Percentiles rank a stretch among this genome's conserved stretches.
Evolutionary conservation across 805 yeast species (phyloP).

Genomic region (Wickerhamomyces sydowiorum): DNA sequence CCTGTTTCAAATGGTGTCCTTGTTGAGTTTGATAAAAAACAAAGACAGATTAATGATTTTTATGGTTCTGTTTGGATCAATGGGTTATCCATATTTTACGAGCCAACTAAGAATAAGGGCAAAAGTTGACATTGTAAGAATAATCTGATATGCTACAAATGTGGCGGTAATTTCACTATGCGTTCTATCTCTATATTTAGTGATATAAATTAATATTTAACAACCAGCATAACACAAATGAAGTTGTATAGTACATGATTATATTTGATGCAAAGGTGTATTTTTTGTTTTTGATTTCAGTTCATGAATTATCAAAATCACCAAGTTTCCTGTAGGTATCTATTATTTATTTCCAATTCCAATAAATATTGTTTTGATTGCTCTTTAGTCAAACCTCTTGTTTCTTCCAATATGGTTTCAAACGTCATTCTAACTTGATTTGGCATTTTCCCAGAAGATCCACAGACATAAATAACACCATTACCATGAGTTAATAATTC

Average conservation of each 20-base stretch:
- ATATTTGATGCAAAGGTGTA: too few species aligned
- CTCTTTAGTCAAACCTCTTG: slow-evolving; percentile 33
- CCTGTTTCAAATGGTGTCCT: slow-evolving; percentile 14
- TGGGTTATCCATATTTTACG: slow-evolving; percentile 6
- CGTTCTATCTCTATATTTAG: too few species aligned
- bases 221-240: too few species aligned
- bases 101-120: background rate
- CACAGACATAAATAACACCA: slow-evolving; percentile 80
- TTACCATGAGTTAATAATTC: slow-evolving; percentile 45
- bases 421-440: slow-evolving; percentile 78
- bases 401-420: slow-evolving; percentile 49
- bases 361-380: slow-evolving; percentile 46
- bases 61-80: slow-evolving; percentile 24
- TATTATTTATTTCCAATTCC: slow-evolving; percentile 54
- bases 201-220: too few species aligned
- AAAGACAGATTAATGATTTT: slow-evolving; percentile 22
- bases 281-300: too few species aligned
- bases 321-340: slow-evolving; percentile 91
- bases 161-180: too few species aligned
- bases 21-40: slow-evolving; percentile 14
- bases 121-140: too few species aligned
- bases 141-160: too few species aligned
- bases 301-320: too few species aligned
- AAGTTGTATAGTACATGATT: too few species aligned
- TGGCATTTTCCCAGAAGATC: slow-evolving; percentile 95